phyloP scores from a whole-genome alignment of 2,329 filamentous ascomycete species.

The Exophiala sideris region DNA sequence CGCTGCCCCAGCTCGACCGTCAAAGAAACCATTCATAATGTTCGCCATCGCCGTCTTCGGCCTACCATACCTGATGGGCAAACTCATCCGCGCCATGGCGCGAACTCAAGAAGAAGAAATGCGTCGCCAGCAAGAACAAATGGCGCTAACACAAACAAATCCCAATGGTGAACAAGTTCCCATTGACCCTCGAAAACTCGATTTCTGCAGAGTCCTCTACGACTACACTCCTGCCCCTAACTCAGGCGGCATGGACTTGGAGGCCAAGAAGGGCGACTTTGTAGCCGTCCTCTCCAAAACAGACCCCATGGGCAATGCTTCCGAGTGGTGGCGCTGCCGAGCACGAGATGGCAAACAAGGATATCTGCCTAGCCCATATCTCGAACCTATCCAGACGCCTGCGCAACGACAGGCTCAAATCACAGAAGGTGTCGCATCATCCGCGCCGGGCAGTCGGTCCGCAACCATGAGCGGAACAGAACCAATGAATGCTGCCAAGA shows the following conservation, averaged over 20 bases:
- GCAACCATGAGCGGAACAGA: constrained; percentile 50
- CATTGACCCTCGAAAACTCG: constrained; percentile 84
- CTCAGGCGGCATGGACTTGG: constrained; percentile 72
- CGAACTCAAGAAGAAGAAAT: constrained; percentile 77
- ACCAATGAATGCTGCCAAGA: constrained; percentile 3
- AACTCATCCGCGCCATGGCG: constrained; percentile 82
- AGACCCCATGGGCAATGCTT: constrained; percentile 85
- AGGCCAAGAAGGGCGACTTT: constrained; percentile 90
- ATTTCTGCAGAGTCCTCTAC: constrained; percentile 92
- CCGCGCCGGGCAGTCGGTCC: constrained; percentile 46
- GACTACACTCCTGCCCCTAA: constrained; percentile 81
- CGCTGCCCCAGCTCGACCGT: constrained; percentile 67
- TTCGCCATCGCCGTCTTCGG: constrained; percentile 94
- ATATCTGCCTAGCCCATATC: constrained; percentile 85
- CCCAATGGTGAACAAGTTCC: constrained; percentile 40
- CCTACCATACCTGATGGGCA: constrained; percentile 93
- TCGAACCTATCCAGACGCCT: constrained; percentile 67
- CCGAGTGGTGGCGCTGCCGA: constrained; percentile 96
- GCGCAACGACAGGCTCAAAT: constrained; percentile 36
- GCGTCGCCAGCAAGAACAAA: constrained; percentile 47
- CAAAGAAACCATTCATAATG: constrained; percentile 92
- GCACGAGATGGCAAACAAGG: constrained; percentile 85
- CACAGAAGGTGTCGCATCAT: constrained; percentile 32
- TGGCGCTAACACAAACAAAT: constrained; percentile 48
- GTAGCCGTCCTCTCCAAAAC: constrained; percentile 91